phyloP scores from a whole-genome alignment of 768 basidiomycete genomes.

The Tylopilus subfusipes region DNA sequence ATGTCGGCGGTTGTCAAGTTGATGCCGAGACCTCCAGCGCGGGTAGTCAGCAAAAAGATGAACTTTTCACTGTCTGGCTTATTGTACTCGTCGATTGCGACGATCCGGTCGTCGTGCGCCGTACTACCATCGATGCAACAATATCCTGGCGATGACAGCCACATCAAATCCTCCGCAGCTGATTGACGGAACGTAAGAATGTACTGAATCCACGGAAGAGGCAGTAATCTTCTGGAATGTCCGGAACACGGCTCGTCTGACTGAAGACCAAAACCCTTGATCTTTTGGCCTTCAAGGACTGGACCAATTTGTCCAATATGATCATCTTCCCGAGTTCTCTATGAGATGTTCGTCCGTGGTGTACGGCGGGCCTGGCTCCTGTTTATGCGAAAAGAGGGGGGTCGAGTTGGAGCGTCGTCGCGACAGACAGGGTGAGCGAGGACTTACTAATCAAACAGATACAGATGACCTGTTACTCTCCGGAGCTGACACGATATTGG shows the following conservation, averaged over 20 bases:
- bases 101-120: conserved; percentile 93
- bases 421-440: not conserved
- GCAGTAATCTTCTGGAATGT: conserved; percentile 97
- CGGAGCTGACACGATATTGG: conserved; percentile 42
- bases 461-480: conserved; percentile 88
- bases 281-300: conserved; percentile 86
- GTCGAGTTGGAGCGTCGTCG: not conserved
- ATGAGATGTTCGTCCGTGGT: conserved; percentile 97
- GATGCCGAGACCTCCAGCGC: conserved; percentile 96
- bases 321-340: conserved; percentile 97
- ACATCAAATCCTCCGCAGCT: conserved; percentile 3
- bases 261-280: conserved; percentile 96
- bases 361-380: conserved; percentile 98
- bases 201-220: conserved; percentile 84
- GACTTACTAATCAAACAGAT: conserved; percentile 80
- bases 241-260: conserved; percentile 97
- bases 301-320: conserved; percentile 90
- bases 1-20: conserved; percentile 94
- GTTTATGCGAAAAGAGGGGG: not conserved
- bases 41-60: conserved; percentile 93
- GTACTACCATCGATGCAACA: conserved; percentile 96
- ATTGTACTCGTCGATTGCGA: conserved; percentile 97
- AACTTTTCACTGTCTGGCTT: conserved; percentile 92
- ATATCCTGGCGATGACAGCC: conserved; percentile 56
- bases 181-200: conserved; percentile 27